phyloP scores from a whole-genome alignment of 2,329 filamentous ascomycete genomes.

The Pseudonectria buxi region DNA sequence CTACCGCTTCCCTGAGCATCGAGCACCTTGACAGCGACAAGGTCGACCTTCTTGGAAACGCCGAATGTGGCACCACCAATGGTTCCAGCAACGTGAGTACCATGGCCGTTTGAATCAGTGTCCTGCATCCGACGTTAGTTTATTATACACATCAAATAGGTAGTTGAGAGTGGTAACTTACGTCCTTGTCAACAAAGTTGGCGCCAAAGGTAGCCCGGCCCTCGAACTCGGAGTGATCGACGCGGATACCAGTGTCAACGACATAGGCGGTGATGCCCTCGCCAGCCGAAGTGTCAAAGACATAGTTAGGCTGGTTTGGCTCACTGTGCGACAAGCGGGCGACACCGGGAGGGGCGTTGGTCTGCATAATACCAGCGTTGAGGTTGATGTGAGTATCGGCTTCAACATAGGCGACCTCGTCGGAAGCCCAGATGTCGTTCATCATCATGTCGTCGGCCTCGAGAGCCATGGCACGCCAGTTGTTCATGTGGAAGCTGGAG shows the following conservation, averaged over 20 bases:
- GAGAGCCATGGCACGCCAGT: slow-evolving; percentile 47
- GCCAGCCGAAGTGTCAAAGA: slow-evolving; percentile 47
- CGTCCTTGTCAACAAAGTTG: slow-evolving; percentile 43
- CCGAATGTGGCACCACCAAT: slow-evolving; percentile 55
- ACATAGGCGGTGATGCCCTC: slow-evolving; percentile 55
- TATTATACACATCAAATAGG: background rate
- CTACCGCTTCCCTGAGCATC: slow-evolving; percentile 33
- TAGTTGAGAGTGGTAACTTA: slow-evolving; percentile 25
- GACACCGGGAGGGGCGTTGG: slow-evolving; percentile 46
- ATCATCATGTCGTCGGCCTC: slow-evolving; percentile 46
- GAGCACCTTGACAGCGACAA: slow-evolving; percentile 58
- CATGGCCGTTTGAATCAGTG: slow-evolving; percentile 55
- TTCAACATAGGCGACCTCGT: slow-evolving; percentile 48
- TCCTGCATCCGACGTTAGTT: slow-evolving; percentile 24
- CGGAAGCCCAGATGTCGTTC: slow-evolving; percentile 39
- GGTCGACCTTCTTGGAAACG: slow-evolving; percentile 40
- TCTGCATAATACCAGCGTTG: slow-evolving; percentile 41
- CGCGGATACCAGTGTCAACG: slow-evolving; percentile 58
- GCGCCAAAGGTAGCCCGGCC: slow-evolving; percentile 47
- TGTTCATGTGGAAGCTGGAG: slow-evolving; percentile 39
- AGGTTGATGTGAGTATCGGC: slow-evolving; percentile 43
- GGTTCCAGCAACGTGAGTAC: slow-evolving; percentile 57
- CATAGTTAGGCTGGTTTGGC: slow-evolving; percentile 25
- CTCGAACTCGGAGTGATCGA: slow-evolving; percentile 49
- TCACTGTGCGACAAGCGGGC: slow-evolving; percentile 43